Evolutionary conservation across 2,329 filamentous ascomycete species (phyloP), one percentile per base, ranked within the genome.

Genomic region (Lasiodiplodia theobromae): DNA sequence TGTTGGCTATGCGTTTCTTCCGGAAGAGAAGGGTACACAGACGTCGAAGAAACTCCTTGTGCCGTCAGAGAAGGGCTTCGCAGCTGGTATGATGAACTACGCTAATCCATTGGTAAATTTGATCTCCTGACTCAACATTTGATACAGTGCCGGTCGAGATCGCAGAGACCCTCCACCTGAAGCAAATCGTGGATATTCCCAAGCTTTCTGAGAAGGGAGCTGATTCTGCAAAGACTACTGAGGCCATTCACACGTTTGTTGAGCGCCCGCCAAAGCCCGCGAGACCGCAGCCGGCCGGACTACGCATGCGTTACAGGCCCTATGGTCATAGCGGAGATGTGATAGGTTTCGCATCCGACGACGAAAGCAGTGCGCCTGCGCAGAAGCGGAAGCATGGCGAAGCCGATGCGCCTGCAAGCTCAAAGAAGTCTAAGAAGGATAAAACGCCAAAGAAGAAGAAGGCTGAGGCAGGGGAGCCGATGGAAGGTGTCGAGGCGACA

Each of bases 301-400:
- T 94, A 66, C 88, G 86, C 73, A 86, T 89, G 78, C 87, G 91
- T 40, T 93, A 87, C 78, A 85, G 86, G 66, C 91, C 91, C 1
- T 86, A 91, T 54, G 91, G 91, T 16, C 85, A 85, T 71, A 83
- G 83, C 4, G 69, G 74, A 12, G 83, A 82, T 31, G 79, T 79
- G 37, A 77, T 77, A 37, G 84, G 80, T 31, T 80, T 69, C 21
- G 78, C 83, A 72, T 78, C 77, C 25, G 80, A 77, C 6, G 81
- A 82, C 18, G 77, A 76, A 60, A 83, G 83, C 23, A 78, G 85
- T 18, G 81, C 34, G n/a, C 12, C 28, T n/a, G 65, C 28, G 5
- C 47, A 11, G 18, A 85, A 84, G 74, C 76, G 82, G 52, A 80
- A 79, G 68, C 76, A 77, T 67, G 73, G 74, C 38, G 75, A 77